Percentiles rank a stretch among this genome's conserved stretches.
phyloP scores from a whole-genome alignment of 352 stramenopile genomes.

The Nannochloropsis limnetica region DNA sequence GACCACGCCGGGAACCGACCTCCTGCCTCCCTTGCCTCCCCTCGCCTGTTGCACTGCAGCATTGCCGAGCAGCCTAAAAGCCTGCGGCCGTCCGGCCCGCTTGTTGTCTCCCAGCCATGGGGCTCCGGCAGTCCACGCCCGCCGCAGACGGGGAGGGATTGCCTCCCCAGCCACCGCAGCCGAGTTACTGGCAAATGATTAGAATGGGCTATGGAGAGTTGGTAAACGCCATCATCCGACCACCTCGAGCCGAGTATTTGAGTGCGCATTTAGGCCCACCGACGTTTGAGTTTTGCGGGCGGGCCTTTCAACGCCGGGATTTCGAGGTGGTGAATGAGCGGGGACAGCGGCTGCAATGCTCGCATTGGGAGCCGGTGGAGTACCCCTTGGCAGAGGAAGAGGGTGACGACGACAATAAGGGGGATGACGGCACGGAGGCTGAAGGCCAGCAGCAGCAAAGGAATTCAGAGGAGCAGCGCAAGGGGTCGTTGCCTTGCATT shows the following conservation, averaged over 20 bases:
- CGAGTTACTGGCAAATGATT: constrained; percentile 45
- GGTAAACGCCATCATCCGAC: constrained; percentile 93
- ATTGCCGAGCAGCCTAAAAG: not conserved
- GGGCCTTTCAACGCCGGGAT: constrained; percentile 74
- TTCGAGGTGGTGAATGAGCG: constrained; percentile 69
- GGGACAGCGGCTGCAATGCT: constrained; percentile 78
- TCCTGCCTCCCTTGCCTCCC: too few species aligned
- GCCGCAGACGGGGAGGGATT: not conserved
- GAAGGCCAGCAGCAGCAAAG: not conserved
- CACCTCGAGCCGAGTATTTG: constrained; percentile 79
- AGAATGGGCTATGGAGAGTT: constrained; percentile 77
- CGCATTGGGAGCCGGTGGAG: constrained; percentile 78
- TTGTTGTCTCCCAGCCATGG: not conserved
- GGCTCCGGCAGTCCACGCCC: constrained; percentile 23
- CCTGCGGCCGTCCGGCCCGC: too few species aligned
- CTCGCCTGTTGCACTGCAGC: not conserved
- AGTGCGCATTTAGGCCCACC: constrained; percentile 75
- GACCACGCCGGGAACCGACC: not conserved
- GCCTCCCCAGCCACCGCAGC: not conserved
- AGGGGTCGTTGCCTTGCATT: constrained; percentile 68
- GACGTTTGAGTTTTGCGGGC: constrained; percentile 75
- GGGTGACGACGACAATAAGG: not conserved
- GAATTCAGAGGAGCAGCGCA: not conserved
- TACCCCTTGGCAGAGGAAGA: constrained; percentile 43
- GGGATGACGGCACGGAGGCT: not conserved